Percentiles rank a stretch among this genome's conserved stretches.
Evolutionary conservation across 352 stramenopile genomes (phyloP).

Genomic region (Blastocystis sp.): DNA sequence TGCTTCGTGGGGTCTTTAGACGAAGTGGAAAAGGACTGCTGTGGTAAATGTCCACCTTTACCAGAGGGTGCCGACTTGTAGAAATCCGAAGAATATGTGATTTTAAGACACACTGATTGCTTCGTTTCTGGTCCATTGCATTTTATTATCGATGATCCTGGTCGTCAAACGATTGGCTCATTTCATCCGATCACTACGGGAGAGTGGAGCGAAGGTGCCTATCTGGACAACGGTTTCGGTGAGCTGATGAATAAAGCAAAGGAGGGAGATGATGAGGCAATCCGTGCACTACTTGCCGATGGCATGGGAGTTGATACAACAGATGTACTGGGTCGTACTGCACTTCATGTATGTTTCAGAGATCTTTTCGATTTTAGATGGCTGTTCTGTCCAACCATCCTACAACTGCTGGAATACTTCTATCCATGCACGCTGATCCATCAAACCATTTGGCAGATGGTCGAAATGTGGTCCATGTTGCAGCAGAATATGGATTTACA

Average conservation of each 20-base stretch:
- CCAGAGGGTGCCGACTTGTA: slow-evolving; percentile 62
- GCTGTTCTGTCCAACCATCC: slow-evolving; percentile 43
- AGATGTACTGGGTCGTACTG: slow-evolving; percentile 62
- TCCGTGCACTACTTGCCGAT: background rate
- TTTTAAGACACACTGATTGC: background rate
- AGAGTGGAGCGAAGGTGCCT: slow-evolving; percentile 66
- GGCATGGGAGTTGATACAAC: background rate
- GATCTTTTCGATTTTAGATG: background rate
- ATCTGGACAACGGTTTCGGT: slow-evolving; percentile 61
- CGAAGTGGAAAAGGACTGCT: slow-evolving; percentile 66
- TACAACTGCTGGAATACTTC: slow-evolving; percentile 9
- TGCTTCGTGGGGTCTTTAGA: slow-evolving; percentile 66
- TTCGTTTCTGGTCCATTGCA: slow-evolving; percentile 64
- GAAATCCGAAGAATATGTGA: background rate
- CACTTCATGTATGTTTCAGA: slow-evolving; percentile 2
- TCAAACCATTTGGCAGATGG: slow-evolving; percentile 60
- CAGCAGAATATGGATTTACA: slow-evolving; percentile 60
- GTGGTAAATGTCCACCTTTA: slow-evolving; percentile 64
- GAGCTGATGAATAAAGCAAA: slow-evolving; percentile 61
- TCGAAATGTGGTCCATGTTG: slow-evolving; percentile 62
- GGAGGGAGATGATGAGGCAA: slow-evolving; percentile 32
- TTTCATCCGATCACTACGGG: slow-evolving; percentile 67
- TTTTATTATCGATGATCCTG: slow-evolving; percentile 66
- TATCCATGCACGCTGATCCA: slow-evolving; percentile 55
- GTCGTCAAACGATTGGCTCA: slow-evolving; percentile 66